Percentiles rank a stretch among this genome's conserved stretches.
Evolutionary conservation across 2,329 filamentous ascomycete species (phyloP).

Genomic region (Hypoxylon sp.): DNA sequence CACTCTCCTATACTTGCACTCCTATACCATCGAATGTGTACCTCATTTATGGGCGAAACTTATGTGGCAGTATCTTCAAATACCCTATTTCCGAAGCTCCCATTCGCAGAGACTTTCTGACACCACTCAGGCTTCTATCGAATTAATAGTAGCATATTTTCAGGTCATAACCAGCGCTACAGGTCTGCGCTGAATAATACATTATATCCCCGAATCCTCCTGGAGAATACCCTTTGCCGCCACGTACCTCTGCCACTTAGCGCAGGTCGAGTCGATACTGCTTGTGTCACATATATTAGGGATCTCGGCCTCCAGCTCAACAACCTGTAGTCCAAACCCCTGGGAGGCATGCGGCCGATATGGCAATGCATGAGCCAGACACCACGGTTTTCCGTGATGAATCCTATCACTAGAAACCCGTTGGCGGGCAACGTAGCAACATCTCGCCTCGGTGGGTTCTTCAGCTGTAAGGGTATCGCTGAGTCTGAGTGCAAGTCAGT

Average conservation of each 20-base stretch:
- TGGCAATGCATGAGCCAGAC: constrained; percentile 59
- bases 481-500: constrained; percentile 61
- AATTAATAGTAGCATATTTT: background rate
- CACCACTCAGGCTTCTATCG: no score
- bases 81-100: no score
- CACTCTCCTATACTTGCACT: no score
- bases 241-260: constrained; percentile 51
- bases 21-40: no score
- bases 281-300: constrained; percentile 39
- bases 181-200: background rate
- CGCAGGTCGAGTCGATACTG: constrained; percentile 51
- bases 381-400: constrained; percentile 66
- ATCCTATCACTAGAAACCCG: constrained; percentile 65
- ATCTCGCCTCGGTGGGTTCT: constrained; percentile 65
- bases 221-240: constrained; percentile 42
- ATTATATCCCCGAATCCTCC: constrained; percentile 54
- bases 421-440: constrained; percentile 60
- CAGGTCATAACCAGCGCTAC: background rate
- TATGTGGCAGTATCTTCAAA: no score
- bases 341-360: constrained; percentile 64
- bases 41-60: no score
- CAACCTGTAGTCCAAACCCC: constrained; percentile 67
- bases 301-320: constrained; percentile 56
- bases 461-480: constrained; percentile 52
- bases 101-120: background rate